A percentile compares a stretch with the other conserved stretches of the same genome.
Conservation (phyloP, 805 yeast species). For the Helenozyma rhizophorensis region DNA sequence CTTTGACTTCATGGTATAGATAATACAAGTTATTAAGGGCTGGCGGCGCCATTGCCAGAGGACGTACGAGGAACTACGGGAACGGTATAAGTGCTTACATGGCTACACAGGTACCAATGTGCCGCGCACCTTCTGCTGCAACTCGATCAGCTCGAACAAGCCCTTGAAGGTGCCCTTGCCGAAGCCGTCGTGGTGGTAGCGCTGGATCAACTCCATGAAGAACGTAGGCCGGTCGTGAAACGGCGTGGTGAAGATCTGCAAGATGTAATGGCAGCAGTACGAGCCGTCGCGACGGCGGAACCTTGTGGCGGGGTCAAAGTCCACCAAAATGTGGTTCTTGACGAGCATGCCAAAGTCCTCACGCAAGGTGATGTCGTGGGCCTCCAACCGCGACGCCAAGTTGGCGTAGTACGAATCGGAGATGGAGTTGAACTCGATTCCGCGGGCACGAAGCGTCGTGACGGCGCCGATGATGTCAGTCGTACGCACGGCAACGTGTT, state of each 20-base stretch:
- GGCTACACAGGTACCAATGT: constrained; percentile 34
- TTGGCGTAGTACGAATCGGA: constrained; percentile 54
- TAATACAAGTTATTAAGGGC: background rate
- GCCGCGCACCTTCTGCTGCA: constrained; percentile 70
- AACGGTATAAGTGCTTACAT: background rate
- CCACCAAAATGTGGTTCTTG: constrained; percentile 61
- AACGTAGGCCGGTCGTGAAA: constrained; percentile 75
- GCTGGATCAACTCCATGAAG: constrained; percentile 76
- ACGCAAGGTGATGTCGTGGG: constrained; percentile 40
- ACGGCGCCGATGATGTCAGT: constrained; percentile 58
- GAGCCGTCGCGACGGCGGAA: constrained; percentile 12
- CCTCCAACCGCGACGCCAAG: constrained; percentile 41
- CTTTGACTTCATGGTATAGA: constrained; percentile 53
- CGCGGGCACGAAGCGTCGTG: constrained; percentile 49
- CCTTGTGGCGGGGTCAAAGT: constrained; percentile 57
- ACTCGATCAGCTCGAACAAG: constrained; percentile 73
- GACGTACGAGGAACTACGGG: background rate
- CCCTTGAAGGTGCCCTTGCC: constrained; percentile 89
- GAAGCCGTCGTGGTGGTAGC: constrained; percentile 77
- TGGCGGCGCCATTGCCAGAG: background rate
- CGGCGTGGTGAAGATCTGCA: constrained; percentile 79
- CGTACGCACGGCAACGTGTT: constrained; percentile 73
- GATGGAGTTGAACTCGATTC: constrained; percentile 64
- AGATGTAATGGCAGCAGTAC: constrained; percentile 53
- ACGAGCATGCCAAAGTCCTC: constrained; percentile 52